A percentile compares a stretch with the other conserved stretches of the same genome.
These are phyloP conservation scores for Acacia confusa DNA, from an alignment of 306 rosid species.

Conservation along the genomic window DNA sequence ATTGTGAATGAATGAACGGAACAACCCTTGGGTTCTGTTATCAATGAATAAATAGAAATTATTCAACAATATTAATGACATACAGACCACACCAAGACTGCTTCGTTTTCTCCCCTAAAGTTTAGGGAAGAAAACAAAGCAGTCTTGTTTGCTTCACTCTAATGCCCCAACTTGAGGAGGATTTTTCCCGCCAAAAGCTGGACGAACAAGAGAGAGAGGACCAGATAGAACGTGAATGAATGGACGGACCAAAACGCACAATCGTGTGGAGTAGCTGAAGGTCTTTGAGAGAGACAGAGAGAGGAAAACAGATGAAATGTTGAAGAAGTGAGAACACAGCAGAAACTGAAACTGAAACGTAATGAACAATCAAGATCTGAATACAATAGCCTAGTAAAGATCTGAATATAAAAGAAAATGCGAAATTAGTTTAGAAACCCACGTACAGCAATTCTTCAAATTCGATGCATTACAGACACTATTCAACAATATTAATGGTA, in stretches of 20 bases:
- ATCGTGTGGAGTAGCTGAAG: neutral
- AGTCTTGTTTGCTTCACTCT: neutral
- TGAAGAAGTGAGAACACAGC: too few relatives aligned
- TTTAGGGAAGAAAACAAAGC: too few relatives aligned
- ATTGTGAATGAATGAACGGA: slow-evolving; percentile 34
- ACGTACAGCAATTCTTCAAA: neutral
- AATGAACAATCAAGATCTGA: too few relatives aligned
- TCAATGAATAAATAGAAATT: too few relatives aligned
- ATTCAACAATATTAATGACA: neutral
- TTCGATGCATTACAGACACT: neutral
- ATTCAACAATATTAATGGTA: neutral
- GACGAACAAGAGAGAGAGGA: neutral
- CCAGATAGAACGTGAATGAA: neutral
- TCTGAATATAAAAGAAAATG: neutral
- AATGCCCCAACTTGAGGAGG: neutral
- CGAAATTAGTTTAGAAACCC: neutral
- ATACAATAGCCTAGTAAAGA: too few relatives aligned
- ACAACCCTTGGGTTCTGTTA: too few relatives aligned
- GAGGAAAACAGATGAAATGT: too few relatives aligned
- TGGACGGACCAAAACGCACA: neutral
- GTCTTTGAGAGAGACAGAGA: too few relatives aligned
- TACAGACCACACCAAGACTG: neutral
- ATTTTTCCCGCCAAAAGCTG: slow-evolving; percentile 7
- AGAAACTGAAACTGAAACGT: too few relatives aligned
- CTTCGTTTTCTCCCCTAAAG: neutral